Percentiles rank a stretch among this genome's conserved stretches.
These are phyloP conservation scores for Telfairia occidentalis DNA, from an alignment of 331 rosid genomes.

Conservation along the genomic window DNA sequence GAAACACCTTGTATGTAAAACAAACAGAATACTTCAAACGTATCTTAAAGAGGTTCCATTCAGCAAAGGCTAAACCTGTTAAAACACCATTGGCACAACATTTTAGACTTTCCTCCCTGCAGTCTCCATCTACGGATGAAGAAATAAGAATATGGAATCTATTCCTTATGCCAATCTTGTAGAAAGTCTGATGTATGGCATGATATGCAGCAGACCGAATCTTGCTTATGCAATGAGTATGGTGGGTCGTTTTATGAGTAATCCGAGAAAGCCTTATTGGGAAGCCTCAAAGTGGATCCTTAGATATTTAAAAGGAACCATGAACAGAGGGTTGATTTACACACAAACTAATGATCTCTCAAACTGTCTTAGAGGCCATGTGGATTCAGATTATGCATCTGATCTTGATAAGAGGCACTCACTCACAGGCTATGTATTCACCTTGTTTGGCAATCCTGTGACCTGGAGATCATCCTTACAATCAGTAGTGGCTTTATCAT, in stretches of 20 bases:
- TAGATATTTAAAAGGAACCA: neutral
- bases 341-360: too few relatives aligned
- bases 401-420: neutral
- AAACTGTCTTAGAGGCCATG: too few relatives aligned
- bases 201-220: neutral
- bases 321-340: too few relatives aligned
- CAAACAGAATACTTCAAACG: too few relatives aligned
- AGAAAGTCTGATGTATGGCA: neutral
- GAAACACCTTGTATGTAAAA: too few relatives aligned
- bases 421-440: too few relatives aligned
- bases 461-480: neutral
- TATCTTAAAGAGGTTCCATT: too few relatives aligned
- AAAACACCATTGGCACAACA: neutral
- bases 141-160: neutral
- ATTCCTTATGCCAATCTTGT: neutral
- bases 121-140: neutral
- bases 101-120: neutral
- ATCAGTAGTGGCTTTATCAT: neutral
- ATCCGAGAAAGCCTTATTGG: neutral
- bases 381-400: neutral
- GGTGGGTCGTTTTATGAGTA: neutral
- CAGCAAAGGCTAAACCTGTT: too few relatives aligned
- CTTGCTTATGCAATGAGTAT: neutral
- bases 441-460: neutral
- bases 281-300: neutral